phyloP scores from a whole-genome alignment of 2,329 filamentous ascomycete genomes.

The Fusarium buxicola region DNA sequence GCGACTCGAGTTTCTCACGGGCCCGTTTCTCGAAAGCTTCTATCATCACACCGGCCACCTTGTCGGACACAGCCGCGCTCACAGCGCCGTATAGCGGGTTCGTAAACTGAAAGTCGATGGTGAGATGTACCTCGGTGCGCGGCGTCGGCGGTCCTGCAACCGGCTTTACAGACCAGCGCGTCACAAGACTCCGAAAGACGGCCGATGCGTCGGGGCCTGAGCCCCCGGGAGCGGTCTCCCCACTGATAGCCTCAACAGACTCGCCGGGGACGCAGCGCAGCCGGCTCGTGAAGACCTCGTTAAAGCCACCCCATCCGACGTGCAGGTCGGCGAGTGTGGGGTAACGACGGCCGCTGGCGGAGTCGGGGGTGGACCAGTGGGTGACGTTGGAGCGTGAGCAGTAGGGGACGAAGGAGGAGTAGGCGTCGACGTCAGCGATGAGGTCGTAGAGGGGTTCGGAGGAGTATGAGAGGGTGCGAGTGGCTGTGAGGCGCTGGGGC shows the following conservation, averaged over 20 bases:
- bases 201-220: conserved; percentile 55
- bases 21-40: conserved; percentile 91
- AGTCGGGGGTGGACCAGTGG: conserved; percentile 70
- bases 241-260: conserved; percentile 82
- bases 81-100: conserved; percentile 90
- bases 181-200: conserved; percentile 76
- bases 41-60: conserved; percentile 89
- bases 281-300: conserved; percentile 84
- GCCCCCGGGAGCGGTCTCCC: conserved; percentile 61
- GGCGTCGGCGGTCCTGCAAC: conserved; percentile 45
- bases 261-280: conserved; percentile 80
- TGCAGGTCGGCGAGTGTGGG: conserved; percentile 83
- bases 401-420: conserved; percentile 91
- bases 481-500: conserved; percentile 76
- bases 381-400: conserved; percentile 84
- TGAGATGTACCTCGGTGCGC: conserved; percentile 77
- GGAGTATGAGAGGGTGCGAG: conserved; percentile 81
- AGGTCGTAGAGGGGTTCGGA: conserved; percentile 79
- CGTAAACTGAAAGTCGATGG: conserved; percentile 84
- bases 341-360: conserved; percentile 62
- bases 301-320: conserved; percentile 85
- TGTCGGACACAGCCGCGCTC: conserved; percentile 83
- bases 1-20: conserved; percentile 54
- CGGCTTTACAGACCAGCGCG: conserved; percentile 73
- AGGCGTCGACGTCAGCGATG: conserved; percentile 89